phyloP scores from a whole-genome alignment of 305 asterid species.

The Stenogyne calaminthoides region DNA sequence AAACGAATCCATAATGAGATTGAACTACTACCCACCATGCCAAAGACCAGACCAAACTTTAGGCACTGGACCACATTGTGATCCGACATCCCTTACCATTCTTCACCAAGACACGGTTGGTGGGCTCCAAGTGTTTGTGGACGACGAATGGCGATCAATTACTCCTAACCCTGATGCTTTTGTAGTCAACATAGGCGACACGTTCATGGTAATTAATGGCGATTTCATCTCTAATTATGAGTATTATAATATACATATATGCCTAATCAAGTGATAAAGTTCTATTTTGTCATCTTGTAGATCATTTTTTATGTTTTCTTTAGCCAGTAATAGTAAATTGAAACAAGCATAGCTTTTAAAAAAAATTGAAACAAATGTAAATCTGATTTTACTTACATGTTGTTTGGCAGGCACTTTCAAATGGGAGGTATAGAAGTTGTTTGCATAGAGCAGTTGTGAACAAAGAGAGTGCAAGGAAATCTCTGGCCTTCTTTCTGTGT shows the following conservation, averaged over 20 bases:
- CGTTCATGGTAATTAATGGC: constrained; percentile 68
- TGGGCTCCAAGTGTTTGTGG: constrained; percentile 65
- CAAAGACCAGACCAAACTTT: constrained; percentile 74
- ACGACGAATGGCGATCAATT: constrained; percentile 53
- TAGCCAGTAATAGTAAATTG: background rate
- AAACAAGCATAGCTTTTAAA: background rate
- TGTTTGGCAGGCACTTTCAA: constrained; percentile 59
- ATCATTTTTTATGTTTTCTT: background rate
- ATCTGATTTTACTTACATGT: background rate
- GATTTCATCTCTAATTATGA: background rate
- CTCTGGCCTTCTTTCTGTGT: constrained; percentile 65
- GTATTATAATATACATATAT: background rate
- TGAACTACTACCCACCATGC: constrained; percentile 82
- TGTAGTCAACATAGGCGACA: constrained; percentile 92
- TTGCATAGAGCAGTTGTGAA: constrained; percentile 75
- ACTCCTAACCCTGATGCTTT: constrained; percentile 59
- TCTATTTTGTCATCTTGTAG: background rate
- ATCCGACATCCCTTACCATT: constrained; percentile 67
- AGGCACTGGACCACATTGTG: constrained; percentile 87
- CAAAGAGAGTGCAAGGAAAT: constrained; percentile 51
- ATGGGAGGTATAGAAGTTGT: constrained; percentile 62
- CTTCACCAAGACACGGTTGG: constrained; percentile 60
- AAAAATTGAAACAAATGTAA: too few species aligned
- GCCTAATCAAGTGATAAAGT: background rate
- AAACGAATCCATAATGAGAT: constrained; percentile 80